Conservation (phyloP, 805 yeast genomes). For the Kodamaea laetipori region DNA sequence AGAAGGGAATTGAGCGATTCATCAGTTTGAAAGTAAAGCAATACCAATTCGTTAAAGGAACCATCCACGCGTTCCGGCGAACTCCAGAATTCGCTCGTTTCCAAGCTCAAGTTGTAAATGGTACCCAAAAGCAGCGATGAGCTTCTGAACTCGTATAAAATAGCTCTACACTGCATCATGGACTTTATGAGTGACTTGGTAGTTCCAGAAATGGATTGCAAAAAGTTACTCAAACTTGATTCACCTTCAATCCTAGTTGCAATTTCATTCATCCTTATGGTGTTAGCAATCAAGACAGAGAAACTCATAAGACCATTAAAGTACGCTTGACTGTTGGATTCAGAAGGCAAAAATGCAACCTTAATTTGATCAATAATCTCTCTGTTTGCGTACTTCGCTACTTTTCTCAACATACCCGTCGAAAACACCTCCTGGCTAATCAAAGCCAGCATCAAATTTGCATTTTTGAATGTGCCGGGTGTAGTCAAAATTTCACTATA, state of each 20-base stretch:
- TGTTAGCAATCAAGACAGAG: slow-evolving; percentile 40
- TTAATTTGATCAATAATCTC: slow-evolving; percentile 5
- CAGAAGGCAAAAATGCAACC: not conserved
- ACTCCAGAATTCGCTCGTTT: slow-evolving; percentile 30
- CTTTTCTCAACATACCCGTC: slow-evolving; percentile 1
- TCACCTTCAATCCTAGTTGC: slow-evolving; percentile 52
- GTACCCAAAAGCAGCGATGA: slow-evolving; percentile 14
- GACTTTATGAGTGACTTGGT: slow-evolving; percentile 40
- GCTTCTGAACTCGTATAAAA: slow-evolving; percentile 16
- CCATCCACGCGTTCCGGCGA: slow-evolving; percentile 22
- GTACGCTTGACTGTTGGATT: slow-evolving; percentile 1
- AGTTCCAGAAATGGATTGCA: slow-evolving; percentile 29
- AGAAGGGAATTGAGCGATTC: slow-evolving; percentile 43
- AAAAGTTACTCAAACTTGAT: slow-evolving; percentile 25
- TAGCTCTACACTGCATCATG: slow-evolving; percentile 44
- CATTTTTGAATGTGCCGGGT: not conserved
- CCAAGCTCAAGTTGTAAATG: slow-evolving; percentile 14
- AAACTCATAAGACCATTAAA: slow-evolving; percentile 6
- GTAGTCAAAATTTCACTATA: slow-evolving; percentile 1
- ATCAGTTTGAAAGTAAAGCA: slow-evolving; percentile 46
- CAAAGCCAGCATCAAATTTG: slow-evolving; percentile 18
- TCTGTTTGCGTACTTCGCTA: not conserved
- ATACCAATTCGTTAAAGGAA: slow-evolving; percentile 40
- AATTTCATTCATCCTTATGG: slow-evolving; percentile 61
- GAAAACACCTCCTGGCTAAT: slow-evolving; percentile 12